phyloP scores from a whole-genome alignment of 2,329 filamentous ascomycete species.

The Emmonsiellopsis sp. region DNA sequence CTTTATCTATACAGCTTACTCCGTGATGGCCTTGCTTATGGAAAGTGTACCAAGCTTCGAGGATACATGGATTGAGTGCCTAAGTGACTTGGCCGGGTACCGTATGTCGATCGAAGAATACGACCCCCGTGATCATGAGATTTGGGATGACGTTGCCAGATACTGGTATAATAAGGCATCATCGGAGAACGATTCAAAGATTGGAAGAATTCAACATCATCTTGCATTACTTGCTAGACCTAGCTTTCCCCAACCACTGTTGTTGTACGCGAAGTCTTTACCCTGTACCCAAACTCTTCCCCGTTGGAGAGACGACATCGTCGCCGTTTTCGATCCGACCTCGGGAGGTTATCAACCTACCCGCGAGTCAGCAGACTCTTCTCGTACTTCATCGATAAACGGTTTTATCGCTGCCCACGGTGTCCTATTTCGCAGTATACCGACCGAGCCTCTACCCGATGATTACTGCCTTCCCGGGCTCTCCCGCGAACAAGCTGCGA shows the following conservation, averaged over 20 bases:
- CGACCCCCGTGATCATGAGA: conserved; percentile 62
- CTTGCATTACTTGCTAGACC: conserved; percentile 58
- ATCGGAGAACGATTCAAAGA: conserved; percentile 57
- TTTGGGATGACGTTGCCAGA: conserved; percentile 69
- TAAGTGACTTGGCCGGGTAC: conserved; percentile 78
- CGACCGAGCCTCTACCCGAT: conserved; percentile 29
- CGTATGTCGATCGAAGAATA: conserved; percentile 87
- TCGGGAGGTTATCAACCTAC: too few species aligned
- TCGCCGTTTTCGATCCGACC: conserved; percentile 8
- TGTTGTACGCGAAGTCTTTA: conserved; percentile 50
- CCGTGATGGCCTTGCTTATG: conserved; percentile 77
- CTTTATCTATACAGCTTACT: conserved; percentile 83
- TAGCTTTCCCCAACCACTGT: conserved; percentile 48
- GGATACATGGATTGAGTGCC: conserved; percentile 87
- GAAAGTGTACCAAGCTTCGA: conserved; percentile 77
- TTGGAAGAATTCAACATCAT: conserved; percentile 79
- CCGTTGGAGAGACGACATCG: conserved; percentile 47
- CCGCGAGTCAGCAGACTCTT: conserved; percentile 9
- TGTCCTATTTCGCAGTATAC: too few species aligned
- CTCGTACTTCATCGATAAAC: too few species aligned
- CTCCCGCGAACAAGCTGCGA: not conserved
- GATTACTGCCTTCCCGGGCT: too few species aligned
- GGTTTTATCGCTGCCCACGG: too few species aligned
- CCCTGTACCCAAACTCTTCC: conserved; percentile 46
- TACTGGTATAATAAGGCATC: conserved; percentile 82